These are phyloP conservation scores for Lenzites betulinus DNA, from an alignment of 768 basidiomycete species.

Conservation along the genomic window DNA sequence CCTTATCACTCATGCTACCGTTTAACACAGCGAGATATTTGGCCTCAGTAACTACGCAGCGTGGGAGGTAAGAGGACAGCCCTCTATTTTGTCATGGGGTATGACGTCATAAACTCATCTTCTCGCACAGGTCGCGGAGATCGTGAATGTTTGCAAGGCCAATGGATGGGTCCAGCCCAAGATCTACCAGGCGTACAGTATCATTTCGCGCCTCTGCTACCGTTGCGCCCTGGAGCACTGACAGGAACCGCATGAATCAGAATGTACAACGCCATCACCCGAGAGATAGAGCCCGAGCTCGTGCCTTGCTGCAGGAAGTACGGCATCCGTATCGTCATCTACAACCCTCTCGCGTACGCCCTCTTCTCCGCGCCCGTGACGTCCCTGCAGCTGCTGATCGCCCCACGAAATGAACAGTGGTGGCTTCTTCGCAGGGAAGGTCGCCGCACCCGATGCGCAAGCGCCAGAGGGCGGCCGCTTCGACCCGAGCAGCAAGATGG, in stretches of 20 bases:
- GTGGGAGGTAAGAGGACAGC: constrained; percentile 46
- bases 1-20: no score
- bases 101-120: not conserved
- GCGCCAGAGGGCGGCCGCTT: constrained; percentile 45
- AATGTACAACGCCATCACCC: constrained; percentile 53
- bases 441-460: constrained; percentile 37
- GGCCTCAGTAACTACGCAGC: constrained; percentile 62
- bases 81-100: not conserved
- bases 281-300: constrained; percentile 50
- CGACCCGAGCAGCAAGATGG: constrained; percentile 39
- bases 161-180: constrained; percentile 57
- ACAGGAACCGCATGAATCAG: constrained; percentile 16
- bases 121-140: constrained; percentile 50
- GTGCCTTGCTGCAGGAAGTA: constrained; percentile 60
- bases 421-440: constrained; percentile 60
- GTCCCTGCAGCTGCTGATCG: not conserved
- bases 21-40: constrained; percentile 48
- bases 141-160: constrained; percentile 55
- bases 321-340: constrained; percentile 56
- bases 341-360: constrained; percentile 53
- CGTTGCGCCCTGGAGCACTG: not conserved
- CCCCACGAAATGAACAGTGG: constrained; percentile 34
- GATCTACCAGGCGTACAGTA: constrained; percentile 53
- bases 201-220: not conserved
- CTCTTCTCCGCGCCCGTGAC: not conserved